Base-by-base conservation (phyloP, 257 asterid genomes). In the Gentiana straminea region DNA sequence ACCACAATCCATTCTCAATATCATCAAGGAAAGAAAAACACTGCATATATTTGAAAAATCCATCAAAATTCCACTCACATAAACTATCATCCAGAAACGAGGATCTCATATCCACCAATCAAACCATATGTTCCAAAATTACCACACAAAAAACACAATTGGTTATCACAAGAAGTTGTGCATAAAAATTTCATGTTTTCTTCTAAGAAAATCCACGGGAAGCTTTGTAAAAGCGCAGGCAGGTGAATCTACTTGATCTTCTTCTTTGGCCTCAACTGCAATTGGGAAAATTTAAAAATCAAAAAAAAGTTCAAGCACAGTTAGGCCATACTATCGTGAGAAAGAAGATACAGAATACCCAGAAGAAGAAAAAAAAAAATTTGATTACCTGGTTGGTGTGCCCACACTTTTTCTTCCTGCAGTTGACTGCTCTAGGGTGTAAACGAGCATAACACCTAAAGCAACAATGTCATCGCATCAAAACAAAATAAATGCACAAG, bases 331-430 rank as follows among this genome's bases (percentile, higher is more conserved):
- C 2, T 4, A 41, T 41, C 46, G 4, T 41, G 11, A 5, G 1
- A 41, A 41, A 41, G 46, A 41, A 41, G 7, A 7, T 41, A 41
- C 46, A 41, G 9, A 4, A 41, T 41, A 5, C 7, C 46, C 2
- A 41, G 7, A 10, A 4, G 46, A 41, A 41, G 12, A 41, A 10
- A 7, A 2, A 41, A 41, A 41, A 41, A 4, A 10, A 41, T 7
- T 39, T 4, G 11, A 1, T 10, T 37, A 86, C 90, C 88, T 84
- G 94, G 72, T 89, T 89, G 83, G 84, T 81, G 73, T 85, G 94
- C 10, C 94, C 95, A 66, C 97, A 85, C 79, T 88, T 88, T 85
- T 88, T 89, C 35, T 89, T 85, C 65, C 97, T 73, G 81, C 97
- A 89, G 81, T 89, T 89, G 44, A 85, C 97, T 34, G 95, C 97